Percentiles rank a stretch among this genome's conserved stretches.
phyloP scores from a whole-genome alignment of 176 grass and related monocot species.

The Carex parvula region DNA sequence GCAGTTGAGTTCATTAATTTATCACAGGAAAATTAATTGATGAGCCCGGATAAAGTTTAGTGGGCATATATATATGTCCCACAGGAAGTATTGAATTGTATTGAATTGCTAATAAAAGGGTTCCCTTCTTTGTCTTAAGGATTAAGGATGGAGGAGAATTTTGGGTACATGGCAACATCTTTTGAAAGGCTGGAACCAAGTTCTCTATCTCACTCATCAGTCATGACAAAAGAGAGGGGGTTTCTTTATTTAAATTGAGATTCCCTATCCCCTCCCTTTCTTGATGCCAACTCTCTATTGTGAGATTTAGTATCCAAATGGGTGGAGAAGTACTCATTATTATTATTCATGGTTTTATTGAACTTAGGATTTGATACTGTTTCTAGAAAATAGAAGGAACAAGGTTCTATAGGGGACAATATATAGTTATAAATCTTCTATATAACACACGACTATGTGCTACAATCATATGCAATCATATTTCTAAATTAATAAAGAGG shows the following conservation, averaged over 20 bases:
- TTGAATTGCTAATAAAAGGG: not conserved
- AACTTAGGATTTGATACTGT: not conserved
- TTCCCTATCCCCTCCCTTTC: not conserved
- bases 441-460: too few species aligned
- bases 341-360: not conserved
- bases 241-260: not conserved
- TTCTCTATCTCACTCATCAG: not conserved
- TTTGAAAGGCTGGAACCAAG: constrained; percentile 9
- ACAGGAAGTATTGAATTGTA: not conserved
- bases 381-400: not conserved
- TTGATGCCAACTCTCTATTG: not conserved
- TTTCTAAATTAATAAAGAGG: too few species aligned
- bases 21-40: not conserved
- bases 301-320: not conserved
- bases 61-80: not conserved
- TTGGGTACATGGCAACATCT: too few species aligned
- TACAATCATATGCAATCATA: too few species aligned
- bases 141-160: not conserved
- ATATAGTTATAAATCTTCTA: not conserved
- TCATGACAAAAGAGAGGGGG: not conserved
- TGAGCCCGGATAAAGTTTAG: not conserved
- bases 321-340: not conserved
- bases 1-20: too few species aligned
- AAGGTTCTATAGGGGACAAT: not conserved
- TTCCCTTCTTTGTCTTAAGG: constrained; percentile 11